Base-by-base conservation (phyloP, 208 protist genomes). In the Wallacemonas sp. region DNA sequence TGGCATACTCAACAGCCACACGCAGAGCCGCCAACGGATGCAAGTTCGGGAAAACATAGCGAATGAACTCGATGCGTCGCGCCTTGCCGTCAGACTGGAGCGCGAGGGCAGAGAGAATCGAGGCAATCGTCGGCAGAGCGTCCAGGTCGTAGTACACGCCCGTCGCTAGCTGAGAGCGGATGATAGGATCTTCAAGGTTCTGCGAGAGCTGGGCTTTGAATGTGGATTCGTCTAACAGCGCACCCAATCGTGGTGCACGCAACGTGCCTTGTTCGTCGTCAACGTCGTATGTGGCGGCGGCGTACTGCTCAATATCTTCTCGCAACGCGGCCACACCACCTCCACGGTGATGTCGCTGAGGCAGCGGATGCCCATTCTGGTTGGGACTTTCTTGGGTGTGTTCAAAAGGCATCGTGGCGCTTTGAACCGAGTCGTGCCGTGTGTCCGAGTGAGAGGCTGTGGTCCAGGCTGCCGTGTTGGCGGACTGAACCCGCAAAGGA, bases 121-220 rank as follows among this genome's bases (percentile, higher is more conserved):
- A 74, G 33, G 51, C 31, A 21, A 94, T 67, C 12, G 78, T 73
- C 53, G 77, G 64, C 24, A 94, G 38, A 1, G 73, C 79, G 17
- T 68, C 49, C 51, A 79, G 73, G 24, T 91, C 81, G 64, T 86
- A 94, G 70, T 94, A 94, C 15, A 91, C 66, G 2, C 82, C 74
- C 1, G 79, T 90, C 2, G 81, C 79, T 15, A 94, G 77, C 11
- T 73, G 36, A 54, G 66, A 58, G 31, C 84, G 72, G 42, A 87
- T 70, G n/a, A 75, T 34, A 6, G 49, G 28, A 42, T 68, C 39
- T 0, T 42, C 44, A n/a, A 86, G 44, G 38, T 69, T 79, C 6
- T 62, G 56, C 24, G 31, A 33, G 34, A 68, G 47, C 34, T 33
- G 41, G 28, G 14, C 41, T 19, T 49, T 42, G 46, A 54, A 46